Evolutionary conservation across 441 rosid genomes (phyloP).

Genomic region (Heliophila coronopifolia): DNA sequence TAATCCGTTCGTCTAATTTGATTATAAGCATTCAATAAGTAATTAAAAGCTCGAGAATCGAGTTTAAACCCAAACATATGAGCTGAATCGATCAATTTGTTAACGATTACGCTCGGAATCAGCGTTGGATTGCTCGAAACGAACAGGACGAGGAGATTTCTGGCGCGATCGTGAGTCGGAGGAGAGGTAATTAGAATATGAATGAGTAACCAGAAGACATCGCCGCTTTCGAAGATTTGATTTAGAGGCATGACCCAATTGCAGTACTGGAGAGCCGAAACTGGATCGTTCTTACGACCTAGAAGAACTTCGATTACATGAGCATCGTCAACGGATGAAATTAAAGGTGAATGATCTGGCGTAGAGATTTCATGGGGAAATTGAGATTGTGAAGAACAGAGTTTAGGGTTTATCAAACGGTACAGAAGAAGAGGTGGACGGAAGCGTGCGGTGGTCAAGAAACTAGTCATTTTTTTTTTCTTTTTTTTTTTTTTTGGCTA

Average conservation of each 20-base stretch:
- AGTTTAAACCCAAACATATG: slow-evolving; percentile 34
- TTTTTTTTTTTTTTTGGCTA: too few species aligned
- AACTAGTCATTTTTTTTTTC: slow-evolving; percentile 27
- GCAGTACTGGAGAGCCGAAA: slow-evolving; percentile 41
- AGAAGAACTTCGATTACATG: slow-evolving; percentile 41
- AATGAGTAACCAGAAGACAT: slow-evolving; percentile 44
- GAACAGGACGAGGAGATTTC: slow-evolving; percentile 29
- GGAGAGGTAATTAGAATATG: slow-evolving; percentile 41
- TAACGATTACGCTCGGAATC: slow-evolving; percentile 31
- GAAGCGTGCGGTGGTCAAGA: slow-evolving; percentile 16
- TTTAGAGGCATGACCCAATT: slow-evolving; percentile 21
- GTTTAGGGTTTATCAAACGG: slow-evolving; percentile 25
- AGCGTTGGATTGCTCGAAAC: slow-evolving; percentile 35
- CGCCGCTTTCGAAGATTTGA: slow-evolving; percentile 32
- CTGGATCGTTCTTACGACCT: slow-evolving; percentile 34
- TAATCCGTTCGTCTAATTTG: slow-evolving; percentile 30
- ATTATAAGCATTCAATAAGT: slow-evolving; percentile 48
- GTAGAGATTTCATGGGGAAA: background rate
- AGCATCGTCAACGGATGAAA: slow-evolving; percentile 19
- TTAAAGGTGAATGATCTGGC: background rate
- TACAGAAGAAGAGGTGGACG: slow-evolving; percentile 2
- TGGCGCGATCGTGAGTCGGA: slow-evolving; percentile 28
- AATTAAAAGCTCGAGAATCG: slow-evolving; percentile 35
- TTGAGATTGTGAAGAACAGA: slow-evolving; percentile 32
- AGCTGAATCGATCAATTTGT: slow-evolving; percentile 33